Conservation (phyloP, 2,329 filamentous ascomycete species). For the Talaromyces albobiverticillius region DNA sequence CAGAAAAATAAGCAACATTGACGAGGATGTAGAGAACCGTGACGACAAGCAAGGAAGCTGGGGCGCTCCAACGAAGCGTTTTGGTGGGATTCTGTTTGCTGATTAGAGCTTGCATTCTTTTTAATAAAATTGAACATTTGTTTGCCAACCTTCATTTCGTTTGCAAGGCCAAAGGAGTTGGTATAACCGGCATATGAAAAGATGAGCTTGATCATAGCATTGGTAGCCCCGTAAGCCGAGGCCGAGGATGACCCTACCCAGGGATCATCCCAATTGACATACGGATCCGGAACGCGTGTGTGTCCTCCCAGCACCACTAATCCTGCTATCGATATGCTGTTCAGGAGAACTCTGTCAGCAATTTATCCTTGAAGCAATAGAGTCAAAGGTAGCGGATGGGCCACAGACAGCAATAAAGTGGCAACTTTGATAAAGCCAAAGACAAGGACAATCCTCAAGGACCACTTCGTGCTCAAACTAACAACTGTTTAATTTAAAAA, state of each 20-base stretch:
- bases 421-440: constrained; percentile 60
- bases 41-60: constrained; percentile 51
- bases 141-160: constrained; percentile 52
- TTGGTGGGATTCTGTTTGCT: constrained; percentile 52
- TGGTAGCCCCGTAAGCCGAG: constrained; percentile 50
- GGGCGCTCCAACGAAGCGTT: constrained; percentile 51
- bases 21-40: constrained; percentile 57
- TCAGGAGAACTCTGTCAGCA: constrained; percentile 7
- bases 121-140: neutral
- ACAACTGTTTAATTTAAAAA: constrained; percentile 31
- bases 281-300: constrained; percentile 49
- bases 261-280: constrained; percentile 53
- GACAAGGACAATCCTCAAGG: constrained; percentile 54
- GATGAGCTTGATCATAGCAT: constrained; percentile 57
- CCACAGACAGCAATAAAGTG: constrained; percentile 56
- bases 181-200: constrained; percentile 58
- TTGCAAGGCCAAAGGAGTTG: constrained; percentile 62
- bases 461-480: constrained; percentile 57
- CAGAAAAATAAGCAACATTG: constrained; percentile 61
- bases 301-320: constrained; percentile 62
- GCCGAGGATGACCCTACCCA: constrained; percentile 50
- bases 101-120: neutral
- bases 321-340: constrained; percentile 55
- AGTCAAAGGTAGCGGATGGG: neutral
- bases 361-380: neutral